Conservation (phyloP, 2,329 filamentous ascomycete species). For the Trichoderma koningiopsis region DNA sequence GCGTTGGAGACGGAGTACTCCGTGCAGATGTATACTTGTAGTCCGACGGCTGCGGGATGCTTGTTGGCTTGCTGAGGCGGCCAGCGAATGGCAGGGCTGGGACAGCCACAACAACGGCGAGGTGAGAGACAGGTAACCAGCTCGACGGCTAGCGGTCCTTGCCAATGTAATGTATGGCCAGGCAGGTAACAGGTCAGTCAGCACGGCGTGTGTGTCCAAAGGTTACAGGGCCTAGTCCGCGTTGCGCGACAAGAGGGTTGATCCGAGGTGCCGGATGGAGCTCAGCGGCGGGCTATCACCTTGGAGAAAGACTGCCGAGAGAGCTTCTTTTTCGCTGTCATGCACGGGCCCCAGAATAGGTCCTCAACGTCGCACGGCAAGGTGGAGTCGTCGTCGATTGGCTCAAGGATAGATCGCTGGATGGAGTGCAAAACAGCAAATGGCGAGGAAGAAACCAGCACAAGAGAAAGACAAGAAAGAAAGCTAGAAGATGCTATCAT, state of each 20-base stretch:
- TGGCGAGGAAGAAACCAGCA: neutral
- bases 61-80: neutral
- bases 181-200: slow-evolving; percentile 16
- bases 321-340: neutral
- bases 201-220: slow-evolving; percentile 17
- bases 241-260: slow-evolving; percentile 14
- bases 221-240: slow-evolving; percentile 22
- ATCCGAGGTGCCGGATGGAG: slow-evolving; percentile 19
- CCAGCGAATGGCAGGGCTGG: slow-evolving; percentile 21
- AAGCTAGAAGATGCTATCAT: neutral
- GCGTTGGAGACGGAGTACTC: slow-evolving; percentile 5
- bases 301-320: slow-evolving; percentile 3
- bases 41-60: slow-evolving; percentile 2
- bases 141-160: slow-evolving; percentile 1
- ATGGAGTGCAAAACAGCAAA: neutral
- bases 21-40: slow-evolving; percentile 1
- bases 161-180: slow-evolving; percentile 17
- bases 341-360: neutral
- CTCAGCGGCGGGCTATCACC: neutral
- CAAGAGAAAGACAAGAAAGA: neutral
- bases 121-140: slow-evolving; percentile 19
- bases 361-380: slow-evolving; percentile 16
- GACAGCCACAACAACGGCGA: slow-evolving; percentile 17
- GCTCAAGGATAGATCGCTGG: neutral
- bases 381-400: slow-evolving; percentile 9